Base-by-base conservation (phyloP, 2,329 filamentous ascomycete genomes). In the Leptographium lundbergii region DNA sequence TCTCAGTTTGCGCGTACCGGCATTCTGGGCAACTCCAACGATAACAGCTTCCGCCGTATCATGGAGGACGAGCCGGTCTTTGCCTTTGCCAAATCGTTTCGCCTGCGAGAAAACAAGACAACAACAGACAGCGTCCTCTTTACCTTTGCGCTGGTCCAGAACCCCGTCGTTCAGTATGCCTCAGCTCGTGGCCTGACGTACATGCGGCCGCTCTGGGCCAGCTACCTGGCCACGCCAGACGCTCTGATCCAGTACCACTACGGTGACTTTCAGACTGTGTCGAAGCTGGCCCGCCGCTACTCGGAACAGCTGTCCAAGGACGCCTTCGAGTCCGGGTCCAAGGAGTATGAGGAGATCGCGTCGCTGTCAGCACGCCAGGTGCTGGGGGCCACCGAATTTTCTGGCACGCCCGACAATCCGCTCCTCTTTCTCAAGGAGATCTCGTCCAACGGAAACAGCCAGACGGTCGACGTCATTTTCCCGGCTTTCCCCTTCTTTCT, bases 401-500 rank as follows among this genome's bases (percentile, higher is more conserved):
- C 86, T 11, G 81, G 87, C 56, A 87, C 88, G 34, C 80, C 85
- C 3, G 80, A 88, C 3, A 77, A 81, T 62, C 87, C 87, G 0
- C 77, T 91, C 50, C 71, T 92, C 27, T 92, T 92, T 71, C 73
- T 91, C 62, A 92, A 94, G 67, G 89, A 92, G 69, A 92, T 94
- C 59, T 89, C 87, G 5, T 90, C 86, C 7, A 87, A 91, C 66
- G 89, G 89, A 6, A 91, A 94, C 66, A 84, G 84, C 69, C 88
- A 94, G 69, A 92, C 88, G 0, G 87, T 92, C 22, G 88, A 91
- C 72, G 87, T 94, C 56, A 91, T 94, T 64, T 92, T 89, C 73
- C 89, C 89, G 0, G 80, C 88, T 0, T 91, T 89, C 70, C 88
- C 89, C 0, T 91, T 91, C 76, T 91, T 91, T 73, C 71, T 91